A percentile compares a stretch with the other conserved stretches of the same genome.
phyloP scores from a whole-genome alignment of 179 eudicot species.

The Gypsophila paniculata region DNA sequence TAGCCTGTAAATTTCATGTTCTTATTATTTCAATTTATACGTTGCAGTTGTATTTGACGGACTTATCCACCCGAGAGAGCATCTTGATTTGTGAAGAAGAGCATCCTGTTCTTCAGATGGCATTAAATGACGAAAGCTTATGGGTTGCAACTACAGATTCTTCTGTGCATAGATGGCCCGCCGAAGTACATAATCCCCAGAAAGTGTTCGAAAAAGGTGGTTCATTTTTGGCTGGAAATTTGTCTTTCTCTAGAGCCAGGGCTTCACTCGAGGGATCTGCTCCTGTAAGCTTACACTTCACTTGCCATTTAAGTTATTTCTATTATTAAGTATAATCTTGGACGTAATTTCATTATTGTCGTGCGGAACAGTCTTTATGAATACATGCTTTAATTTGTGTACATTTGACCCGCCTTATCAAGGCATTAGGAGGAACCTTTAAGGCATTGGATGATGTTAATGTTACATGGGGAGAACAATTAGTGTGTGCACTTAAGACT shows the following conservation, averaged over 20 bases:
- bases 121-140: slow-evolving; percentile 75
- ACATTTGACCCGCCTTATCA: neutral
- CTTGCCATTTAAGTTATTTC: neutral
- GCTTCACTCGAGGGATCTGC: slow-evolving; percentile 93
- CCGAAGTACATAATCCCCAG: slow-evolving; percentile 72
- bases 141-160: slow-evolving; percentile 98
- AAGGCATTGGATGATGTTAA: neutral
- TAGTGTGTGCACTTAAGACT: neutral
- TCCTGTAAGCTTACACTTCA: slow-evolving; percentile 54
- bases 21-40: slow-evolving; percentile 9
- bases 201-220: slow-evolving; percentile 85
- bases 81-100: slow-evolving; percentile 80
- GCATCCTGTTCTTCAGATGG: slow-evolving; percentile 75
- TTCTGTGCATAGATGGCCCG: slow-evolving; percentile 89
- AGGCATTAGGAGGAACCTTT: neutral
- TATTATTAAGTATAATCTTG: neutral
- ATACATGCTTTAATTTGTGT: neutral
- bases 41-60: slow-evolving; percentile 80
- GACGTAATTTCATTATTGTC: neutral
- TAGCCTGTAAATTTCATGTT: neutral
- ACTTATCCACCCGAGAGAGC: slow-evolving; percentile 89
- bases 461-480: neutral
- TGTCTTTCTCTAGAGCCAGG: slow-evolving; percentile 96
- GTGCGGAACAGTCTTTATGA: neutral
- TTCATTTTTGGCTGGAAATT: slow-evolving; percentile 94